Percentiles rank a stretch among this genome's conserved stretches.
phyloP scores from a whole-genome alignment of 345 rosid species.

The Hypericum perforatum region DNA sequence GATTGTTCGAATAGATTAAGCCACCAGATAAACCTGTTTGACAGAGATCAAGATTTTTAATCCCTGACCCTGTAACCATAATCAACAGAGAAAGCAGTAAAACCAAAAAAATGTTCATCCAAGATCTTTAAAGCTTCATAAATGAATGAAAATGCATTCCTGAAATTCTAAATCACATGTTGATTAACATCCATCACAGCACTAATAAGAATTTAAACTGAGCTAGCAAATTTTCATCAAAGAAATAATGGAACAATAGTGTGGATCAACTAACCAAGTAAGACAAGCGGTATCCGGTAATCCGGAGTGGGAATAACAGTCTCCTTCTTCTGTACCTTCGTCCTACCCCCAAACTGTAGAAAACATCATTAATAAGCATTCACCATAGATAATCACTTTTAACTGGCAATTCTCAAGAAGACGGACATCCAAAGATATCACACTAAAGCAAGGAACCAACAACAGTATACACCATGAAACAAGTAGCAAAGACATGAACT shows the following conservation, averaged over 20 bases:
- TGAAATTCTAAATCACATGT: too few relatives aligned
- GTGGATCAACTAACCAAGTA: conserved; percentile 36
- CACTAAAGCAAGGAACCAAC: too few relatives aligned
- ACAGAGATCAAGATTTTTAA: neutral
- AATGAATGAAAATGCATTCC: too few relatives aligned
- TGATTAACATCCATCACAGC: too few relatives aligned
- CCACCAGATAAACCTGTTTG: conserved; percentile 56
- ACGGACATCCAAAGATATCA: neutral
- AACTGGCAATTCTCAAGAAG: conserved; percentile 7
- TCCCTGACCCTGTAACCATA: neutral
- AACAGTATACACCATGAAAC: too few relatives aligned
- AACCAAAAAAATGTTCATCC: too few relatives aligned
- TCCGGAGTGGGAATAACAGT: conserved; percentile 60
- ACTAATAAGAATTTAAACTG: too few relatives aligned
- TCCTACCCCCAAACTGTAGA: conserved; percentile 32
- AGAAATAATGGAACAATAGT: neutral
- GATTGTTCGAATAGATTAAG: conserved; percentile 46
- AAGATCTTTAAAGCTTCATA: too few relatives aligned
- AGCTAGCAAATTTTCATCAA: too few relatives aligned
- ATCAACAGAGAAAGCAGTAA: neutral
- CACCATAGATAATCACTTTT: neutral
- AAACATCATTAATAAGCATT: conserved; percentile 14
- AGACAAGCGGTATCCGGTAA: conserved; percentile 46
- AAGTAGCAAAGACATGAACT: too few relatives aligned
- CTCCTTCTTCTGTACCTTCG: conserved; percentile 33